Percentiles rank a stretch among this genome's conserved stretches.
Conservation (phyloP, 345 rosid species). For the Gossypium ekmanianum region DNA sequence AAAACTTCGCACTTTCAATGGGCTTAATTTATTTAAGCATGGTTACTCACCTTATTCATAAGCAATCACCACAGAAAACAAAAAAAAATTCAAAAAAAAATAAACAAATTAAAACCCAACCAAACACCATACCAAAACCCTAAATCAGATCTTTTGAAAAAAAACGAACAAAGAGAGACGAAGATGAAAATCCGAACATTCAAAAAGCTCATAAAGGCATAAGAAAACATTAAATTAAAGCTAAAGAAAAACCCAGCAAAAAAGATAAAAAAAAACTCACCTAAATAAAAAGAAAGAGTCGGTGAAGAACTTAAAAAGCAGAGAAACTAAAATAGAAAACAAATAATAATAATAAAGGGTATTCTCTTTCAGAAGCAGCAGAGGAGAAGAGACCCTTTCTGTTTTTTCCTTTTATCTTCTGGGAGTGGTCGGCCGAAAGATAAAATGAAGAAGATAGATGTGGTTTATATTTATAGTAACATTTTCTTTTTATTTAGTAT, state of each 20-base stretch:
- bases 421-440: not conserved
- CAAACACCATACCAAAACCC: constrained; percentile 1
- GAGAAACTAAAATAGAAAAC: not conserved
- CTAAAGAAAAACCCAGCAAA: too few relatives aligned
- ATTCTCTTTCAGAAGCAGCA: not conserved
- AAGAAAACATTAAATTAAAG: not conserved
- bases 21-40: not conserved
- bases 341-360: not conserved
- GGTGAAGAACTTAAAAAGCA: constrained; percentile 3
- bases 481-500: too few relatives aligned
- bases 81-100: not conserved
- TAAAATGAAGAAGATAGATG: not conserved
- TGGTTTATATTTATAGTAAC: not conserved
- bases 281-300: not conserved
- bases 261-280: not conserved
- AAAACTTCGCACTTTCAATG: not conserved
- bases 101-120: not conserved
- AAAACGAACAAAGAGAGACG: not conserved
- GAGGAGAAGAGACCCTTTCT: not conserved
- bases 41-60: not conserved
- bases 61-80: not conserved
- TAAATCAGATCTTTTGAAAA: not conserved
- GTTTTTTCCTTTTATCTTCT: not conserved
- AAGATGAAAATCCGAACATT: not conserved
- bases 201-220: not conserved